phyloP scores from a whole-genome alignment of 257 asterid genomes.

The Leonotis leonurus region DNA sequence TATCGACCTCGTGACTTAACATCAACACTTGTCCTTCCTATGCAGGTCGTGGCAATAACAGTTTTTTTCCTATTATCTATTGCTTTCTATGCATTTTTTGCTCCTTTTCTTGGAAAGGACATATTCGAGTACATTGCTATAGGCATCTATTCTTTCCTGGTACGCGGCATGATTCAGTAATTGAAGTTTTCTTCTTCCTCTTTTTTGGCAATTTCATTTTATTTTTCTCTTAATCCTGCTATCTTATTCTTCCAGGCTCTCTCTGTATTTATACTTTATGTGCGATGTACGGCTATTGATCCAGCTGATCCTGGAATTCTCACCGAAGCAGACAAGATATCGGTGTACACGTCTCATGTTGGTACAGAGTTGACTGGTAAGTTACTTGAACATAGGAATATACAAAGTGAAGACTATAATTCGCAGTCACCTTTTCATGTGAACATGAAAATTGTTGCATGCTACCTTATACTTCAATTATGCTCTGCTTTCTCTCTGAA shows the following conservation, averaged over 20 bases:
- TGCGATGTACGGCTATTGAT: slow-evolving; percentile 88
- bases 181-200: slow-evolving; percentile 12
- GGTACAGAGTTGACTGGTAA: slow-evolving; percentile 67
- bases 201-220: neutral
- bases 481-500: neutral
- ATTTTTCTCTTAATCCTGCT: slow-evolving; percentile 9
- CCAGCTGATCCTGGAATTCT: slow-evolving; percentile 97
- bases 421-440: neutral
- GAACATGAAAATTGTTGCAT: neutral
- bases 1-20: neutral
- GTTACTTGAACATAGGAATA: slow-evolving; percentile 8
- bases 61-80: slow-evolving; percentile 84
- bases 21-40: slow-evolving; percentile 6
- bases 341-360: slow-evolving; percentile 48
- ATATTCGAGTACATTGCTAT: slow-evolving; percentile 73
- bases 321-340: slow-evolving; percentile 53
- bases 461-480: neutral
- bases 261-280: slow-evolving; percentile 67
- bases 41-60: slow-evolving; percentile 96
- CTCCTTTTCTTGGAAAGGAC: slow-evolving; percentile 92
- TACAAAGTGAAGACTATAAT: slow-evolving; percentile 3
- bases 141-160: slow-evolving; percentile 88
- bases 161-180: too few species aligned
- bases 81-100: slow-evolving; percentile 94
- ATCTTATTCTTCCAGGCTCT: slow-evolving; percentile 53